Evolutionary conservation across 2,329 filamentous ascomycete species (phyloP).

Genomic region (Mariannaea elegans): DNA sequence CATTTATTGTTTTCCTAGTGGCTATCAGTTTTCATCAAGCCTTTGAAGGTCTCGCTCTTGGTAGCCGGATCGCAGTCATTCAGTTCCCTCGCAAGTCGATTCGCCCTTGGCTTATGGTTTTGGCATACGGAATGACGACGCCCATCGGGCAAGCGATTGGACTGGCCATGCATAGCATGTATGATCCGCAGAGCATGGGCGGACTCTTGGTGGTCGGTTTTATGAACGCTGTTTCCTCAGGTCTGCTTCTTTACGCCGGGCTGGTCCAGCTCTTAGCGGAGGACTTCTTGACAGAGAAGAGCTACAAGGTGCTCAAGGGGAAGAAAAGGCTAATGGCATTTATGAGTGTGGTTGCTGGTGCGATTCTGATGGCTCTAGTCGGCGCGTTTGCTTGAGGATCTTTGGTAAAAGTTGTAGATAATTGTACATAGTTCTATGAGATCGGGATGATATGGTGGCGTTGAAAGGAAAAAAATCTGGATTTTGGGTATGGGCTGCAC

Average conservation of each 20-base stretch:
- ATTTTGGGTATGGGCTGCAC: too few relatives aligned
- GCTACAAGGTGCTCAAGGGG: constrained; percentile 72
- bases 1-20: constrained; percentile 81
- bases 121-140: constrained; percentile 80
- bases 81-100: constrained; percentile 77
- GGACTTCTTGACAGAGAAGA: constrained; percentile 82
- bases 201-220: constrained; percentile 85
- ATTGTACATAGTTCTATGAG: background rate
- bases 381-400: constrained; percentile 71
- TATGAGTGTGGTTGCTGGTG: constrained; percentile 69
- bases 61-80: constrained; percentile 84
- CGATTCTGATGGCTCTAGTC: constrained; percentile 74
- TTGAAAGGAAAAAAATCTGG: too few relatives aligned
- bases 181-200: constrained; percentile 79
- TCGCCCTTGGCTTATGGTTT: constrained; percentile 84
- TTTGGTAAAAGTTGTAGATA: background rate
- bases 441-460: background rate
- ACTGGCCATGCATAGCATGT: constrained; percentile 78
- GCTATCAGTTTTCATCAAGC: constrained; percentile 88
- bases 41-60: constrained; percentile 87
- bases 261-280: constrained; percentile 86
- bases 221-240: constrained; percentile 87
- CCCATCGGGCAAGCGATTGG: constrained; percentile 87
- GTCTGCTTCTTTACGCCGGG: constrained; percentile 82
- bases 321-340: constrained; percentile 70